Percentiles rank a stretch among this genome's conserved stretches.
Conservation (phyloP, 768 basidiomycete genomes). For the Gymnopilus junonius region DNA sequence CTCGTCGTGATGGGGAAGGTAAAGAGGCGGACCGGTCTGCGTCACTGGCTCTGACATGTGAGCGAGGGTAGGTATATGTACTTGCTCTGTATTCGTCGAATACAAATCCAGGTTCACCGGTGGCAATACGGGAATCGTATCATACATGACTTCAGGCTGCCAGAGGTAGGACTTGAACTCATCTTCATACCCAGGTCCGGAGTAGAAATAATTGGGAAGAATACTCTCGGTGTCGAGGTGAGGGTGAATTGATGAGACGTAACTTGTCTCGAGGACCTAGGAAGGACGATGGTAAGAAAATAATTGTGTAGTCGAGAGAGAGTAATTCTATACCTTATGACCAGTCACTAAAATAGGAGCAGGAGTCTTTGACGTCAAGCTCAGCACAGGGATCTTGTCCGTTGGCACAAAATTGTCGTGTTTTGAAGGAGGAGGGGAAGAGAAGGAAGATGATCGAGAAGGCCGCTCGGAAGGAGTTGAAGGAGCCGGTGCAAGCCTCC, state of each 20-base stretch:
- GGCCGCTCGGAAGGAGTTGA: too few species aligned
- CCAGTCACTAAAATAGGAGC: too few species aligned
- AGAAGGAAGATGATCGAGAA: too few species aligned
- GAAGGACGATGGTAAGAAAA: not conserved
- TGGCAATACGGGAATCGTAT: not conserved
- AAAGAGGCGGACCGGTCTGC: not conserved
- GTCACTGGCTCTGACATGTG: not conserved
- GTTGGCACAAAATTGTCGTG: too few species aligned
- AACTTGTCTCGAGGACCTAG: not conserved
- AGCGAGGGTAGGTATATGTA: not conserved
- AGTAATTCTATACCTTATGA: too few species aligned
- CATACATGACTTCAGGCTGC: not conserved
- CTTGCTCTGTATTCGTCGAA: too few species aligned
- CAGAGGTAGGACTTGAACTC: conserved; percentile 11
- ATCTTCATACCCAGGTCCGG: conserved; percentile 7
- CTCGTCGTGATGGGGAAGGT: not conserved
- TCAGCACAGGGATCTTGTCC: too few species aligned
- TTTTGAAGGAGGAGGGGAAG: too few species aligned
- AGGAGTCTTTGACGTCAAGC: too few species aligned
- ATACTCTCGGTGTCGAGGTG: conserved; percentile 21
- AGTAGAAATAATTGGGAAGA: not conserved
- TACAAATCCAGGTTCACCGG: too few species aligned
- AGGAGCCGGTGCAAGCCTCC: too few species aligned
- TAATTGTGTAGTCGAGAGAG: too few species aligned
- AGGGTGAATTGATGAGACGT: conserved; percentile 1